A percentile compares a stretch with the other conserved stretches of the same genome.
Conservation (phyloP, 257 asterid species). For the Salvia splendens region DNA sequence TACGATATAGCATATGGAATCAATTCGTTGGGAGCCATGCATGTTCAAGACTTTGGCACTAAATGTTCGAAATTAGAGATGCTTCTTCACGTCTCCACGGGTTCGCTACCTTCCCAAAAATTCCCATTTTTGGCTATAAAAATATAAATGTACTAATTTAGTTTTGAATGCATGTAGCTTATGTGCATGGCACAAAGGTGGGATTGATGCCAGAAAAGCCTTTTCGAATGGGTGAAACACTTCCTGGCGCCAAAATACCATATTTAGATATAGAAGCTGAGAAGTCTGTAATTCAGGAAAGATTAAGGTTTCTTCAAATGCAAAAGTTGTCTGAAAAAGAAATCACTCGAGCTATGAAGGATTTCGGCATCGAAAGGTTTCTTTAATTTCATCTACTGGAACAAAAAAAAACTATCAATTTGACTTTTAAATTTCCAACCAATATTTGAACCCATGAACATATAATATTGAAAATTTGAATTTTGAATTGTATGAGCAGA, state of each 20-base stretch:
- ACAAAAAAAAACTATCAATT: too few relatives aligned
- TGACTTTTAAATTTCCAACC: too few relatives aligned
- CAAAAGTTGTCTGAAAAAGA: conserved; percentile 35
- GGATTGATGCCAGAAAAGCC: conserved; percentile 51
- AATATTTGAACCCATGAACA: too few relatives aligned
- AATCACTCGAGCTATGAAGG: conserved; percentile 50
- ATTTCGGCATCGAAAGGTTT: conserved; percentile 63
- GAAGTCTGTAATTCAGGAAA: conserved; percentile 45
- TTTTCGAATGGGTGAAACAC: conserved; percentile 48
- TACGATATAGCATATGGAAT: conserved; percentile 54
- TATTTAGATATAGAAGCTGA: conserved; percentile 47
- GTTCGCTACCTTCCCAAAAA: conserved; percentile 25
- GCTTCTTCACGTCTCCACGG: conserved; percentile 64
- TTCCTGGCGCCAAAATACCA: conserved; percentile 40
- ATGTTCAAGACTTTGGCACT: conserved; percentile 45
- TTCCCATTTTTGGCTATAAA: too few relatives aligned
- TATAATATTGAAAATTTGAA: background rate
- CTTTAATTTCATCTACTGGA: background rate
- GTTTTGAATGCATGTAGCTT: conserved; percentile 21
- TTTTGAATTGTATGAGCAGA: conserved; percentile 29
- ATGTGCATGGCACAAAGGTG: conserved; percentile 46
- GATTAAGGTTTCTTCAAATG: conserved; percentile 36
- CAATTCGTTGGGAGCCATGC: conserved; percentile 46
- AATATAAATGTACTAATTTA: too few relatives aligned
- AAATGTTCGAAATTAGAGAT: conserved; percentile 46